A percentile compares a stretch with the other conserved stretches of the same genome.
These are phyloP conservation scores for Teratosphaeriaceae sp. DNA, from an alignment of 2,329 filamentous ascomycete genomes.

Conservation along the genomic window DNA sequence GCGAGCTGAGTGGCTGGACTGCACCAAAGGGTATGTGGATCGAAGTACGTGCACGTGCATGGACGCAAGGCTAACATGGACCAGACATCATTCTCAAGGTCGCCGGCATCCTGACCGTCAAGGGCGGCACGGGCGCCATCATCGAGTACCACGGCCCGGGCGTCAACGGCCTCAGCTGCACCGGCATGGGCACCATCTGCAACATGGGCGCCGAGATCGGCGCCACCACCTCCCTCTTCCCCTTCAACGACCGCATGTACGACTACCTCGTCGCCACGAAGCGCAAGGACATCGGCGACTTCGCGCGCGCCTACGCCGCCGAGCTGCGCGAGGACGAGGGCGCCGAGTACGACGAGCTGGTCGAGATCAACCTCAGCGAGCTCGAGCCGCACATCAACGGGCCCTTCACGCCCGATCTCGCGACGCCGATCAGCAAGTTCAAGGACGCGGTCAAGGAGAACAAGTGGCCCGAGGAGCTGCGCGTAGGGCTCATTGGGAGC, in stretches of 20 bases:
- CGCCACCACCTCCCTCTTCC: constrained; percentile 90
- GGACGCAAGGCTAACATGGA: constrained; percentile 7
- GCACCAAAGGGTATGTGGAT: constrained; percentile 74
- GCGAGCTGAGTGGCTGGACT: constrained; percentile 83
- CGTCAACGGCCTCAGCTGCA: constrained; percentile 66
- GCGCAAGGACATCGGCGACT: constrained; percentile 84
- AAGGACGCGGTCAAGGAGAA: constrained; percentile 90
- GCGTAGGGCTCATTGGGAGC: constrained; percentile 93
- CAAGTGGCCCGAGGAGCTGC: constrained; percentile 92
- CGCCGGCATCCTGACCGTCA: constrained; percentile 92
- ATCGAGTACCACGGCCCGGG: constrained; percentile 67
- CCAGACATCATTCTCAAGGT: constrained; percentile 94
- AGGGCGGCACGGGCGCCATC: constrained; percentile 92
- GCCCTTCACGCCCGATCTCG: constrained; percentile 96
- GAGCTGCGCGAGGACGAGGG: constrained; percentile 84
- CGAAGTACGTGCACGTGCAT: not conserved
- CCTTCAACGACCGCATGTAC: constrained; percentile 97
- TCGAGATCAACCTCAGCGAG: constrained; percentile 91
- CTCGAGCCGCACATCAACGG: constrained; percentile 99
- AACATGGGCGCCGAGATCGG: constrained; percentile 57
- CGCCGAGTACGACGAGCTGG: constrained; percentile 89
- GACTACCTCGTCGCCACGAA: constrained; percentile 91
- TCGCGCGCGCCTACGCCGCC: constrained; percentile 73
- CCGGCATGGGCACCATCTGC: constrained; percentile 79
- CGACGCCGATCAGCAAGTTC: constrained; percentile 96